Evolutionary conservation across 2,329 filamentous ascomycete species (phyloP).

Genomic region (Alternaria panax): DNA sequence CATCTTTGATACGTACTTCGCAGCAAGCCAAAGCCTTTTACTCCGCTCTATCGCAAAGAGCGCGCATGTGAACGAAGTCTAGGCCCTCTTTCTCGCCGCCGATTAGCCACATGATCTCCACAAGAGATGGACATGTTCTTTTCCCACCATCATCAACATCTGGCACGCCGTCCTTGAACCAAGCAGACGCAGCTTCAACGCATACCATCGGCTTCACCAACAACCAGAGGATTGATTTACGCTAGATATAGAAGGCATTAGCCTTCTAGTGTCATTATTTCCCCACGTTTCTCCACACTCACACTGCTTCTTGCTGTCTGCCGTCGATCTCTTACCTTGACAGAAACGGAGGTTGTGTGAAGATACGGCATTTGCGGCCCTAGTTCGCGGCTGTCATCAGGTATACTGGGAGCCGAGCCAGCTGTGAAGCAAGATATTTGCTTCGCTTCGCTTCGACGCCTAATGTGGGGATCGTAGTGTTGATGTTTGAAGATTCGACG

Average conservation of each 20-base stretch:
- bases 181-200: neutral
- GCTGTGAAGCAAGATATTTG: constrained; percentile 6
- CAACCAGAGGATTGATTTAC: neutral
- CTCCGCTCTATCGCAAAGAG: constrained; percentile 1
- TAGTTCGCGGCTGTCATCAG: neutral
- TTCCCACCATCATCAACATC: neutral
- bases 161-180: neutral
- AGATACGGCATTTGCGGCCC: neutral
- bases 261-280: constrained; percentile 6
- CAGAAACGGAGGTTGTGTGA: neutral
- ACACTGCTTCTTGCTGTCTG: neutral
- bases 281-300: constrained; percentile 18
- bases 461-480: neutral
- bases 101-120: constrained; percentile 6
- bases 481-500: neutral
- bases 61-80: constrained; percentile 5
- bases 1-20: neutral
- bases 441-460: constrained; percentile 4
- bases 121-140: neutral
- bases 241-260: constrained; percentile 9
- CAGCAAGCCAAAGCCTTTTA: neutral
- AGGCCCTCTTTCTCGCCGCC: constrained; percentile 4
- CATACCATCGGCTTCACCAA: constrained; percentile 17
- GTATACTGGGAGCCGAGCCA: constrained; percentile 2
- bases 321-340: constrained; percentile 12